Evolutionary conservation across 2,329 filamentous ascomycete species (phyloP).

Genomic region (Grosmannia penicillata): DNA sequence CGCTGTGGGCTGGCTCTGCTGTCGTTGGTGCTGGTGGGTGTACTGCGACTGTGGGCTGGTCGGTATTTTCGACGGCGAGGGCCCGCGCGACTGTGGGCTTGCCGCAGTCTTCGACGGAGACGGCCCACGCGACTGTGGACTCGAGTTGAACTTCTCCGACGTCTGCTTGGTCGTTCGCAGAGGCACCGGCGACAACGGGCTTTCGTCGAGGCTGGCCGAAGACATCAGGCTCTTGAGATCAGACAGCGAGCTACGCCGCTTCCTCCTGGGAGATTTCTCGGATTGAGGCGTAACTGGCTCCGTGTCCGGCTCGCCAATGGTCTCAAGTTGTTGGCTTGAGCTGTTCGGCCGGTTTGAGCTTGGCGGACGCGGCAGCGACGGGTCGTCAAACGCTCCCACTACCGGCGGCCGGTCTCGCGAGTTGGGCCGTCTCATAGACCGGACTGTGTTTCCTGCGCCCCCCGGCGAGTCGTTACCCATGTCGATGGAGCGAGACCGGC

Average conservation of each 20-base stretch:
- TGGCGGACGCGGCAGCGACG: conserved; percentile 11
- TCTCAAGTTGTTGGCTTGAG: conserved; percentile 38
- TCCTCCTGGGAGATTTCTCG: conserved; percentile 45
- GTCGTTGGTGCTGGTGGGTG: neutral
- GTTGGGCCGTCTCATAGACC: conserved; percentile 31
- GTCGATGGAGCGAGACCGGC: conserved; percentile 67
- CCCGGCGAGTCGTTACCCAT: conserved; percentile 30
- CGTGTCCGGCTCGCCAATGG: conserved; percentile 41
- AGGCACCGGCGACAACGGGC: conserved; percentile 23
- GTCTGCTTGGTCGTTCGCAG: conserved; percentile 38
- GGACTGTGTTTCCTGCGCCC: conserved; percentile 23
- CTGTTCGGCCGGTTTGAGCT: conserved; percentile 35
- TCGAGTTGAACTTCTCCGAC: conserved; percentile 42
- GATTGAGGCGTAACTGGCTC: conserved; percentile 18
- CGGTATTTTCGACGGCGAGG: conserved; percentile 2
- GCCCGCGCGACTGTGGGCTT: conserved; percentile 24
- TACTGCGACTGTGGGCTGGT: conserved; percentile 5
- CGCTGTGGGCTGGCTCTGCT: neutral
- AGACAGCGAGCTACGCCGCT: conserved; percentile 80
- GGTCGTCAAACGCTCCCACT: conserved; percentile 47
- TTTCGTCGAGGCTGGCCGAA: conserved; percentile 35
- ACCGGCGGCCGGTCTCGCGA: conserved; percentile 48
- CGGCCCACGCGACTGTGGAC: conserved; percentile 21
- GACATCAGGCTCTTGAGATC: conserved; percentile 58
- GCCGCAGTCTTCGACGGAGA: conserved; percentile 36